Evolutionary conservation across 371 early-diverging fungal genomes (phyloP).

Genomic region (Blastocladiella emersonii): DNA sequence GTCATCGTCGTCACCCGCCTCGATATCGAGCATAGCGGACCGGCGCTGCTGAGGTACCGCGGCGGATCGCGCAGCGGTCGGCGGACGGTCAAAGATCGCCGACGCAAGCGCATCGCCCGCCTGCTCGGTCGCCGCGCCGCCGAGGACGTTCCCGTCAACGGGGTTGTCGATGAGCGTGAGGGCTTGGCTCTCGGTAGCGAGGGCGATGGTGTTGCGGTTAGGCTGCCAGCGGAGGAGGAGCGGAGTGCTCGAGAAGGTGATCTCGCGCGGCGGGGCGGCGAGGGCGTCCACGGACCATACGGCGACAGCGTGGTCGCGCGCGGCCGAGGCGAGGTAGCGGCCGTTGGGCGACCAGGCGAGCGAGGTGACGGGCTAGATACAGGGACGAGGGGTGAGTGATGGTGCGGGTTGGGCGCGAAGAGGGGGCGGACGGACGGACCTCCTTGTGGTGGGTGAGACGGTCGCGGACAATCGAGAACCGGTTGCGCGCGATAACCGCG

Average conservation of each 20-base stretch:
- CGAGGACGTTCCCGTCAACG: slow-evolving; percentile 16
- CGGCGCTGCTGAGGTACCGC: too few species aligned
- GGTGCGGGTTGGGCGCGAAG: too few species aligned
- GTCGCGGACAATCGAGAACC: too few species aligned
- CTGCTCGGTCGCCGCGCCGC: slow-evolving; percentile 34
- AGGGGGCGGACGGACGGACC: slow-evolving; percentile 3
- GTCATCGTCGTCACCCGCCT: slow-evolving; percentile 7
- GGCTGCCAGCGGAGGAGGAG: too few species aligned
- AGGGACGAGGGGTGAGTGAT: neutral
- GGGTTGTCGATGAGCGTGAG: slow-evolving; percentile 13
- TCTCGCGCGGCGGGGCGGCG: neutral
- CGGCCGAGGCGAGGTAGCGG: slow-evolving; percentile 28
- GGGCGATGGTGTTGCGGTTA: neutral
- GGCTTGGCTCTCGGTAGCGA: neutral
- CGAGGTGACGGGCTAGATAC: slow-evolving; percentile 17
- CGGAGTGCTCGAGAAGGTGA: neutral
- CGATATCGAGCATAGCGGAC: slow-evolving; percentile 31
- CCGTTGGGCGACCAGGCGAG: slow-evolving; percentile 50
- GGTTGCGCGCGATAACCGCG: too few species aligned
- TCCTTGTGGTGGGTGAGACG: too few species aligned
- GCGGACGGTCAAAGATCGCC: too few species aligned
- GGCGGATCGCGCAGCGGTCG: too few species aligned
- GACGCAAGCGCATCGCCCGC: too few species aligned
- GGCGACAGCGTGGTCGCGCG: slow-evolving; percentile 23
- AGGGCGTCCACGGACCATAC: slow-evolving; percentile 35